Percentiles rank a stretch among this genome's conserved stretches.
Evolutionary conservation across 2,329 filamentous ascomycete species (phyloP).

Genomic region (Exserohilum rostratum): DNA sequence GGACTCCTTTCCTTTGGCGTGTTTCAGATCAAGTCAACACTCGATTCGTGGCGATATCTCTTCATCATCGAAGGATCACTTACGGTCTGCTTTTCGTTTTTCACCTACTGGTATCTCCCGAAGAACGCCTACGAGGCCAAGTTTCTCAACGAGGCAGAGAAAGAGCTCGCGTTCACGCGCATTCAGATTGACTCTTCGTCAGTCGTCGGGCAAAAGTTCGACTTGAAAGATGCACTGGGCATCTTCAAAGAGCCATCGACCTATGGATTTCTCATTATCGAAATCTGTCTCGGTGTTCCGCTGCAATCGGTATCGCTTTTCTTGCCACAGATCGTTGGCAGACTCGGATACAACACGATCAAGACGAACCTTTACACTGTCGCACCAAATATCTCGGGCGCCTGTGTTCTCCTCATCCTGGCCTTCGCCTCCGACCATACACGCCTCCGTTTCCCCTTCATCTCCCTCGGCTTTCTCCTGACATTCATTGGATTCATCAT

Average conservation of each 20-base stretch:
- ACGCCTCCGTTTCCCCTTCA: slow-evolving; percentile 74
- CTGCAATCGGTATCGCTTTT: slow-evolving; percentile 64
- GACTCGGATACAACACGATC: slow-evolving; percentile 61
- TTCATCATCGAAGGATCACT: slow-evolving; percentile 66
- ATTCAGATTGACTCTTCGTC: slow-evolving; percentile 77
- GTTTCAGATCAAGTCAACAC: slow-evolving; percentile 61
- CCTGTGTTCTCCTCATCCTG: slow-evolving; percentile 72
- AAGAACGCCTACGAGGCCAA: slow-evolving; percentile 66
- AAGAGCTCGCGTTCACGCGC: slow-evolving; percentile 71
- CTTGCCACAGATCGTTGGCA: slow-evolving; percentile 62
- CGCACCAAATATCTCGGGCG: slow-evolving; percentile 77
- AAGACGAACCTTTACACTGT: slow-evolving; percentile 83
- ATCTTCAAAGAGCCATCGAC: slow-evolving; percentile 62
- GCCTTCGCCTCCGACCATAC: slow-evolving; percentile 73
- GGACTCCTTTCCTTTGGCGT: slow-evolving; percentile 66
- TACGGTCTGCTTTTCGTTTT: slow-evolving; percentile 65
- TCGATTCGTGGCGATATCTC: slow-evolving; percentile 68
- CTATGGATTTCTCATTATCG: slow-evolving; percentile 62
- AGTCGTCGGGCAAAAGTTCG: slow-evolving; percentile 63
- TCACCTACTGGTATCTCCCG: slow-evolving; percentile 74
- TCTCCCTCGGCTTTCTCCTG: slow-evolving; percentile 73
- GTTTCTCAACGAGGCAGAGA: slow-evolving; percentile 71
- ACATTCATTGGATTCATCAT: slow-evolving; percentile 81
- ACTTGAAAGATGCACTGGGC: slow-evolving; percentile 57
- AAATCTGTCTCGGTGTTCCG: slow-evolving; percentile 65